Percentiles rank a stretch among this genome's conserved stretches.
These are phyloP conservation scores for Malassezia nana DNA, from an alignment of 1,284 basidiomycete genomes.

Conservation along the genomic window DNA sequence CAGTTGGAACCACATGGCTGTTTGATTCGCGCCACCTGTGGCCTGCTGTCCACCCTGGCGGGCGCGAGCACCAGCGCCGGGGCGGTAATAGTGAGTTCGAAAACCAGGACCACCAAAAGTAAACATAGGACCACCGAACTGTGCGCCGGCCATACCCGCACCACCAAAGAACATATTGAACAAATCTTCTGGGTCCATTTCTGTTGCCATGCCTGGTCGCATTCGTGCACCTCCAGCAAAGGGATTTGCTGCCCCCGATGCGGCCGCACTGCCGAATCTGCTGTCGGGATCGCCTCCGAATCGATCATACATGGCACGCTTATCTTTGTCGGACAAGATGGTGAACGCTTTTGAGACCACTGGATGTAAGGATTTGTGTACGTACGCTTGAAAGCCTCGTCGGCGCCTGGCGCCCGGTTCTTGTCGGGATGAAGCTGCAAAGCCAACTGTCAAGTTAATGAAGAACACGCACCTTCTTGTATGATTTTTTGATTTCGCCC, in stretches of 20 bases:
- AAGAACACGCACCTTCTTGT: constrained; percentile 67
- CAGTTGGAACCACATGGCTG: constrained; percentile 68
- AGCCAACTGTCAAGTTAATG: constrained; percentile 60
- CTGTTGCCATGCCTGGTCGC: constrained; percentile 56
- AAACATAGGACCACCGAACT: constrained; percentile 29
- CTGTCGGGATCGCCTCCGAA: constrained; percentile 77
- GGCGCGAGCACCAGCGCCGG: constrained; percentile 6
- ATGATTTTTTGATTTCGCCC: constrained; percentile 73
- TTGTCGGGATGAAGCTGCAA: constrained; percentile 92
- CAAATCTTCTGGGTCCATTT: constrained; percentile 86
- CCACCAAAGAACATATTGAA: constrained; percentile 98
- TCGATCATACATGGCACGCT: constrained; percentile 77
- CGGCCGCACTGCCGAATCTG: constrained; percentile 51
- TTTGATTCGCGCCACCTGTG: constrained; percentile 51
- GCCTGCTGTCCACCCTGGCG: constrained; percentile 27
- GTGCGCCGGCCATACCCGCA: constrained; percentile 30
- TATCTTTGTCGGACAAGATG: constrained; percentile 81
- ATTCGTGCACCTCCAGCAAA: constrained; percentile 18
- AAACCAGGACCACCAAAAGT: constrained; percentile 38
- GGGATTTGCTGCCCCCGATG: constrained; percentile 41
- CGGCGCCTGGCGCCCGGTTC: constrained; percentile 92
- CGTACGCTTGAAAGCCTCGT: constrained; percentile 96
- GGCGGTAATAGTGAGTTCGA: constrained; percentile 30
- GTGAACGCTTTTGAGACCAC: constrained; percentile 98
- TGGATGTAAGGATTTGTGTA: constrained; percentile 49